These are phyloP conservation scores for Lithohypha guttulata DNA, from an alignment of 2,329 filamentous ascomycete species.

Conservation along the genomic window DNA sequence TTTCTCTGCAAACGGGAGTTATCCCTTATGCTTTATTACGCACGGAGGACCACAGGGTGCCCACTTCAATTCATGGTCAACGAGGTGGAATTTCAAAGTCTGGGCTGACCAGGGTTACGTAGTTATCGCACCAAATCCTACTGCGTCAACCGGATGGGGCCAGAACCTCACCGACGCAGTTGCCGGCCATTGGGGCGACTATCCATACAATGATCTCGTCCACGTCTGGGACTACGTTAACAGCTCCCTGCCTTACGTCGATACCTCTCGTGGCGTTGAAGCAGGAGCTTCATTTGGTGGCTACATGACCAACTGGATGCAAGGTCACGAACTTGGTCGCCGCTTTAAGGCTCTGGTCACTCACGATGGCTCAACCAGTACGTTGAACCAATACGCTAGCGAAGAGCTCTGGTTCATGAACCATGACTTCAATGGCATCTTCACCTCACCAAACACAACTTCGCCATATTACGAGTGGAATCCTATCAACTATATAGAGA, in stretches of 20 bases:
- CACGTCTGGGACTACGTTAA: slow-evolving; percentile 63
- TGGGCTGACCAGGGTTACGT: slow-evolving; percentile 84
- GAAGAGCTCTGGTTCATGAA: slow-evolving; percentile 45
- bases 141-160: slow-evolving; percentile 72
- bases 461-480: slow-evolving; percentile 55
- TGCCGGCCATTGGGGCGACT: slow-evolving; percentile 68
- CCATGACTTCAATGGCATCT: slow-evolving; percentile 29
- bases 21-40: slow-evolving; percentile 68
- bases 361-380: slow-evolving; percentile 75
- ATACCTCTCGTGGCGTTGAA: slow-evolving; percentile 30
- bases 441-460: background rate
- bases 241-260: slow-evolving; percentile 28
- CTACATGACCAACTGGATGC: slow-evolving; percentile 64
- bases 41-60: slow-evolving; percentile 75
- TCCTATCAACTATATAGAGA: slow-evolving; percentile 48
- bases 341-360: slow-evolving; percentile 81
- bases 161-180: slow-evolving; percentile 69
- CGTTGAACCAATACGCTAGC: slow-evolving; percentile 38
- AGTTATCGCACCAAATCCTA: slow-evolving; percentile 71
- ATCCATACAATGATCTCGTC: slow-evolving; percentile 73
- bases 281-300: slow-evolving; percentile 34
- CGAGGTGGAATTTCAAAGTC: slow-evolving; percentile 74
- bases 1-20: slow-evolving; percentile 61
- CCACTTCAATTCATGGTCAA: slow-evolving; percentile 67
- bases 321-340: slow-evolving; percentile 70